Evolutionary conservation across 306 rosid genomes (phyloP).

Genomic region (Gynostemma pentaphyllum): DNA sequence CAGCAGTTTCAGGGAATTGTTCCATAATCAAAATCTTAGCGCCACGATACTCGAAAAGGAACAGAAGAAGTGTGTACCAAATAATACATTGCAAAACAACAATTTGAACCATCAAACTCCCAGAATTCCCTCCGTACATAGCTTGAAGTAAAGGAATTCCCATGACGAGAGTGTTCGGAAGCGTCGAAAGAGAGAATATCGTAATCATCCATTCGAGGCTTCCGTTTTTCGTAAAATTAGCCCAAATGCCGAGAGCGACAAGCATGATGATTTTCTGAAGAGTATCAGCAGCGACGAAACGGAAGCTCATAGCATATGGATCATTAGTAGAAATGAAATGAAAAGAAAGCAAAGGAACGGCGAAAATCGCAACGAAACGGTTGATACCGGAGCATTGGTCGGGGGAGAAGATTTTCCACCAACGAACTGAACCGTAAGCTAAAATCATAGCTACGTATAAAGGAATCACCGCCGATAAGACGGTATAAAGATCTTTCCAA

Average conservation of each 20-base stretch:
- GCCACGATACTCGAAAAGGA: slow-evolving; percentile 14
- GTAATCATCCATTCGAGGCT: slow-evolving; percentile 15
- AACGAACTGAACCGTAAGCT: slow-evolving; percentile 17
- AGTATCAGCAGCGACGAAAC: slow-evolving; percentile 14
- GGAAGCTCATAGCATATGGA: slow-evolving; percentile 14
- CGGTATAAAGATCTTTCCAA: slow-evolving; percentile 6
- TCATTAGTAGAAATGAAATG: slow-evolving; percentile 15
- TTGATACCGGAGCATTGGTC: slow-evolving; percentile 19
- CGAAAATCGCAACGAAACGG: slow-evolving; percentile 14
- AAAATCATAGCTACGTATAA: slow-evolving; percentile 17
- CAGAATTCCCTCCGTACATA: slow-evolving; percentile 14
- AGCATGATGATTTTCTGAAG: slow-evolving; percentile 16
- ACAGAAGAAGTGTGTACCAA: slow-evolving; percentile 16
- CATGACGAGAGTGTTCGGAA: slow-evolving; percentile 14
- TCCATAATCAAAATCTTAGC: slow-evolving; percentile 17
- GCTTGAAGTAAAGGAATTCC: slow-evolving; percentile 13
- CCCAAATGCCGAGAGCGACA: slow-evolving; percentile 10
- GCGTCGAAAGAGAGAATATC: slow-evolving; percentile 12
- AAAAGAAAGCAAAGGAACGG: slow-evolving; percentile 11
- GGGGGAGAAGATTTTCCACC: slow-evolving; percentile 19
- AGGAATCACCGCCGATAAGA: slow-evolving; percentile 16
- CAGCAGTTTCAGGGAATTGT: slow-evolving; percentile 17
- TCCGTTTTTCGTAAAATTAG: slow-evolving; percentile 9
- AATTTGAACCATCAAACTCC: slow-evolving; percentile 15
- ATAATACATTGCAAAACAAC: slow-evolving; percentile 15